These are phyloP conservation scores for Gardenia jasminoides DNA, from an alignment of 257 asterid species.

Conservation along the genomic window DNA sequence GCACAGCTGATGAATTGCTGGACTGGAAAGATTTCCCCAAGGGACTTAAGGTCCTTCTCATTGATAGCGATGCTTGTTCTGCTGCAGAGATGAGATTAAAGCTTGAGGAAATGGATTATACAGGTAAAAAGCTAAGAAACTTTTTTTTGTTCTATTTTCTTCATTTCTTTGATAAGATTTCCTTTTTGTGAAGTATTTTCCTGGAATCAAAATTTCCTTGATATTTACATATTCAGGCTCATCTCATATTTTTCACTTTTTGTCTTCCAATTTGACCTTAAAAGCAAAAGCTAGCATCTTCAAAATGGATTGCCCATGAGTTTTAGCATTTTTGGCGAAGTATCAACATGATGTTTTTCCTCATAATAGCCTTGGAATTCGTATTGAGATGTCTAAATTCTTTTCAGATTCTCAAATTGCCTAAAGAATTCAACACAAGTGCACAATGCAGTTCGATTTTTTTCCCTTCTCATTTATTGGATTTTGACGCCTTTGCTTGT, in stretches of 20 bases:
- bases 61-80: slow-evolving; percentile 33
- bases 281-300: not conserved
- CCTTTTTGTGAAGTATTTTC: not conserved
- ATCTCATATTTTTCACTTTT: not conserved
- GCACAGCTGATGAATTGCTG: slow-evolving; percentile 42
- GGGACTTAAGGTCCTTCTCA: slow-evolving; percentile 52
- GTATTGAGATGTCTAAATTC: not conserved
- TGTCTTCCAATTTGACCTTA: not conserved
- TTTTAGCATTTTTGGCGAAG: not conserved
- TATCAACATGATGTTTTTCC: not conserved
- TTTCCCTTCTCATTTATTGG: not conserved
- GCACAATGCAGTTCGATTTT: not conserved
- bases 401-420: not conserved
- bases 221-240: not conserved
- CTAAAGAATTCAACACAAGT: not conserved
- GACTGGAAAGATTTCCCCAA: slow-evolving; percentile 55
- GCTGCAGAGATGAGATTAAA: slow-evolving; percentile 35
- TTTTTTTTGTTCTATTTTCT: not conserved
- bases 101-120: slow-evolving; percentile 45
- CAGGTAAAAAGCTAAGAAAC: slow-evolving; percentile 30
- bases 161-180: not conserved
- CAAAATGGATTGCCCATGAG: slow-evolving; percentile 4
- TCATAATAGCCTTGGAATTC: not conserved
- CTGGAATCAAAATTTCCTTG: slow-evolving; percentile 3
- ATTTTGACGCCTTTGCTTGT: not conserved